Evolutionary conservation across 495 filamentous ascomycete genomes (phyloP).

Genomic region (Thozetella sp.): DNA sequence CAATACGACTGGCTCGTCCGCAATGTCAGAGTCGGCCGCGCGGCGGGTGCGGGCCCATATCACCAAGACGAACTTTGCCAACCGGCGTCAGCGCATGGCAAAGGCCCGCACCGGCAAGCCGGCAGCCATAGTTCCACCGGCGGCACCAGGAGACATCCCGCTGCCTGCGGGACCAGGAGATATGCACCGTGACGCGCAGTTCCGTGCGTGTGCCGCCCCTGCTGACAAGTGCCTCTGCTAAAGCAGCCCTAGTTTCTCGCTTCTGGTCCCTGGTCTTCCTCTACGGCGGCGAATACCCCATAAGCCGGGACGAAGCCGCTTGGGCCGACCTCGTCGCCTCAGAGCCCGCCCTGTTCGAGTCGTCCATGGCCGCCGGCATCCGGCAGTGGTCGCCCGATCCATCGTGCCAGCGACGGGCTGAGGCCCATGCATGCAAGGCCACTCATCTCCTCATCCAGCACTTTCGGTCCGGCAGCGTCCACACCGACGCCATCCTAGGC

Average conservation of each 20-base stretch:
- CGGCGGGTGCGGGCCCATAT: constrained; percentile 15
- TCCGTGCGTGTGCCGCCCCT: not conserved
- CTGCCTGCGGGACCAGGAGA: not conserved
- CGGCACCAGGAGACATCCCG: not conserved
- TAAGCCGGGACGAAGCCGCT: constrained; percentile 7
- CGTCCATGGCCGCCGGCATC: constrained; percentile 18
- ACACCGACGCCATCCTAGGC: constrained; percentile 20
- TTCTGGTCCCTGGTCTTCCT: not conserved
- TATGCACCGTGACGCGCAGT: not conserved
- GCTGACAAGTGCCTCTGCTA: not conserved
- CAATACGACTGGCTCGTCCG: constrained; percentile 8
- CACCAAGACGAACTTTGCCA: constrained; percentile 26
- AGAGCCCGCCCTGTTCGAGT: constrained; percentile 23
- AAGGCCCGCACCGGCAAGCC: constrained; percentile 7
- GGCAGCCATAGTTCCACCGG: not conserved
- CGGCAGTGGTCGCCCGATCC: constrained; percentile 3
- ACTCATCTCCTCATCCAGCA: not conserved
- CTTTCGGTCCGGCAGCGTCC: constrained; percentile 11
- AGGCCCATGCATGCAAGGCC: not conserved
- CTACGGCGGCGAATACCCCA: not conserved
- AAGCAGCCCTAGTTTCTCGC: not conserved
- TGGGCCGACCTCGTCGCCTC: constrained; percentile 17
- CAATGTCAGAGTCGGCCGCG: constrained; percentile 13
- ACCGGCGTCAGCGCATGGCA: constrained; percentile 16
- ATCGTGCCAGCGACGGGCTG: not conserved